phyloP scores from a whole-genome alignment of 495 filamentous ascomycete genomes.

The Beverwykella pulmonaria region DNA sequence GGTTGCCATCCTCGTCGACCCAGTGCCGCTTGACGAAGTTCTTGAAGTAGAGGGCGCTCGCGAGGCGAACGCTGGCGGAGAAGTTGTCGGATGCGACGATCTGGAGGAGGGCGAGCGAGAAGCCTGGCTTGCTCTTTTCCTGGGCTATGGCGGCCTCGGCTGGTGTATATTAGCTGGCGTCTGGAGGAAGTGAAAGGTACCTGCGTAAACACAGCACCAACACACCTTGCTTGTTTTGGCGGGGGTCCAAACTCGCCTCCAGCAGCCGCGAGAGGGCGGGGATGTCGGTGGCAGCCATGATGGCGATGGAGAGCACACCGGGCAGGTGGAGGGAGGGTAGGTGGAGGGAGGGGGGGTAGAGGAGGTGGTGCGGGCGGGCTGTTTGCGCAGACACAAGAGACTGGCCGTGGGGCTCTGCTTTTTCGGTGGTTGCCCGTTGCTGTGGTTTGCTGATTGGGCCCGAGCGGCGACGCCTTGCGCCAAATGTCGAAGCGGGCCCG shows the following conservation, averaged over 20 bases:
- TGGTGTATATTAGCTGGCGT: conserved; percentile 47
- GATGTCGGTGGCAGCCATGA: conserved; percentile 76
- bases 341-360: not conserved
- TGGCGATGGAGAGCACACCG: conserved; percentile 36
- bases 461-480: not conserved
- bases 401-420: not conserved
- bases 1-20: conserved; percentile 88
- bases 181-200: not conserved
- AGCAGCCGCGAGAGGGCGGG: conserved; percentile 75
- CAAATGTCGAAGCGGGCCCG: too few species aligned
- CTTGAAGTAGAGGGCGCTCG: conserved; percentile 96
- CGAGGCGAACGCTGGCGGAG: conserved; percentile 75
- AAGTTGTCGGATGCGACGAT: conserved; percentile 75
- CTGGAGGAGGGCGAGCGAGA: conserved; percentile 83
- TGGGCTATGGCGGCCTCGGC: conserved; percentile 77
- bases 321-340: not conserved
- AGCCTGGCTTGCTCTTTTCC: conserved; percentile 77
- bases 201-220: conserved; percentile 2
- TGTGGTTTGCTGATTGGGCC: not conserved
- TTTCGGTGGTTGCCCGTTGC: not conserved
- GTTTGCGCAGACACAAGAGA: not conserved
- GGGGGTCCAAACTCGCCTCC: conserved; percentile 81
- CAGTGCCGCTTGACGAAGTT: conserved; percentile 94
- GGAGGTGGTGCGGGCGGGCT: not conserved
- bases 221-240: conserved; percentile 84